A percentile compares a stretch with the other conserved stretches of the same genome.
Conservation (phyloP, 169 alveolate genomes). For the Babesia sp. region DNA sequence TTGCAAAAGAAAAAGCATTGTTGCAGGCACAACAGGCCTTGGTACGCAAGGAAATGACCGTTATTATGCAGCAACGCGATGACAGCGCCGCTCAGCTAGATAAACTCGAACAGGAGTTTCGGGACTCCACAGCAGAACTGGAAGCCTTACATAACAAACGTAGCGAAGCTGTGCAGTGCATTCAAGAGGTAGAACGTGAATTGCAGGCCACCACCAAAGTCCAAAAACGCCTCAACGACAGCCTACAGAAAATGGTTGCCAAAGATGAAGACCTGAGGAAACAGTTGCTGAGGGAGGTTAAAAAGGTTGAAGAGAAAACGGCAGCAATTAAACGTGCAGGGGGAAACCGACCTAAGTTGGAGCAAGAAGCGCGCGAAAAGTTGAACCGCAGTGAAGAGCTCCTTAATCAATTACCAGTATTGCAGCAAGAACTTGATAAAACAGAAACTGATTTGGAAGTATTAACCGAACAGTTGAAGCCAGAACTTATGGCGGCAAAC, state of each 20-base stretch:
- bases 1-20: conserved; percentile 71
- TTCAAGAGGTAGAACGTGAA: conserved; percentile 71
- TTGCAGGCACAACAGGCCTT: conserved; percentile 56
- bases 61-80: conserved; percentile 35
- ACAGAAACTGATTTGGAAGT: conserved; percentile 72
- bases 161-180: conserved; percentile 60
- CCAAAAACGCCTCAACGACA: conserved; percentile 70
- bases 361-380: conserved; percentile 66
- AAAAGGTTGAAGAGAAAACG: conserved; percentile 77
- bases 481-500: conserved; percentile 61
- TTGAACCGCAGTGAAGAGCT: conserved; percentile 52
- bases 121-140: conserved; percentile 40
- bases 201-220: conserved; percentile 61
- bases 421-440: conserved; percentile 67
- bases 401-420: conserved; percentile 61
- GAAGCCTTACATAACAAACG: conserved; percentile 68
- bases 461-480: conserved; percentile 56
- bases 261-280: conserved; percentile 81
- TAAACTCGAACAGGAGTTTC: conserved; percentile 31
- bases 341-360: conserved; percentile 63
- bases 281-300: conserved; percentile 68
- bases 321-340: conserved; percentile 57
- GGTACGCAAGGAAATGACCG: conserved; percentile 63
- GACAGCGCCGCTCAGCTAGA: conserved; percentile 63
- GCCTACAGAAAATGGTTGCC: conserved; percentile 68